Percentiles rank a stretch among this genome's conserved stretches.
Conservation (phyloP, 768 basidiomycete species). For the Kwoniella pini region DNA sequence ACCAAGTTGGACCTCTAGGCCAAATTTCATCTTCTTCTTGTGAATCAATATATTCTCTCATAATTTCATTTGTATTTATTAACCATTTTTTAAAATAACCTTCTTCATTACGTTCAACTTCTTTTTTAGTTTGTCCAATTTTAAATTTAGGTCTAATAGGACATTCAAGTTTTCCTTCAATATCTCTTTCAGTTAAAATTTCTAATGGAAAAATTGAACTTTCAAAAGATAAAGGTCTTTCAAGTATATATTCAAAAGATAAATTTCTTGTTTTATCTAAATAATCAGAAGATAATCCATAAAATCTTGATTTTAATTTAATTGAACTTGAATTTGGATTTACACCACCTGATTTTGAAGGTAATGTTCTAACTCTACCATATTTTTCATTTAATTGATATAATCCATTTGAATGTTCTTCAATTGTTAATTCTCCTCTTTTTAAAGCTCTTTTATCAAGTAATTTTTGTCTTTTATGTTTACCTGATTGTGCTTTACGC, state of each 20-base stretch:
- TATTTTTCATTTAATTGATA: slow-evolving; percentile 9
- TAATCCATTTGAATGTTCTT: slow-evolving; percentile 6
- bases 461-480: slow-evolving; percentile 59
- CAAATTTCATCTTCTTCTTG: slow-evolving; percentile 25
- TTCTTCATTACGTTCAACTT: slow-evolving; percentile 88
- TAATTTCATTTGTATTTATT: slow-evolving; percentile 62
- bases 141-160: slow-evolving; percentile 83
- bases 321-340: not conserved
- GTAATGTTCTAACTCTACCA: not conserved
- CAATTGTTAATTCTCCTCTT: slow-evolving; percentile 59
- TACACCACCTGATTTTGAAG: slow-evolving; percentile 7
- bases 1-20: slow-evolving; percentile 75
- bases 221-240: slow-evolving; percentile 38
- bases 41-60: slow-evolving; percentile 59
- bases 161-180: slow-evolving; percentile 54
- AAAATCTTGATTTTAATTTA: slow-evolving; percentile 40
- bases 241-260: slow-evolving; percentile 36
- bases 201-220: slow-evolving; percentile 37
- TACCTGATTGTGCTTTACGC: slow-evolving; percentile 36
- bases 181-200: slow-evolving; percentile 31
- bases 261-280: slow-evolving; percentile 40
- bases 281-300: slow-evolving; percentile 42
- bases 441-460: slow-evolving; percentile 81
- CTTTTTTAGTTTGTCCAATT: slow-evolving; percentile 80
- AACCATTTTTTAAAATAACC: slow-evolving; percentile 80